phyloP scores from a whole-genome alignment of 768 basidiomycete species.

The Grammothele lineata region DNA sequence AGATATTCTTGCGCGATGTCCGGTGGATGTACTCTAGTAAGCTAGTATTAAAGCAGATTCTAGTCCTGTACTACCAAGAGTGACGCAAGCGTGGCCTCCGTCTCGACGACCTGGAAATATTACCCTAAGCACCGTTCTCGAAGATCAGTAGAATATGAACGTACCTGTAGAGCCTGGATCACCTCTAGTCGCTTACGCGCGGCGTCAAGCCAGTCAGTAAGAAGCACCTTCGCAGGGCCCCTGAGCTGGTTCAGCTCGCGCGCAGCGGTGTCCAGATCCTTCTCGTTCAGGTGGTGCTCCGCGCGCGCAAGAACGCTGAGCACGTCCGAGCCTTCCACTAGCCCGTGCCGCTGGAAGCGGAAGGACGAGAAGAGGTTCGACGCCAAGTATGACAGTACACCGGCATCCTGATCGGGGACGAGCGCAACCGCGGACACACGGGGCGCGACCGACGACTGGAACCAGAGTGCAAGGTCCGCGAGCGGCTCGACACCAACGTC shows the following conservation, averaged over 20 bases:
- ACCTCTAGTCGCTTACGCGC: constrained; percentile 87
- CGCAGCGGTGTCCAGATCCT: constrained; percentile 86
- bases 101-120: constrained; percentile 61
- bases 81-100: constrained; percentile 81
- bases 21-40: constrained; percentile 11
- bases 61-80: constrained; percentile 52
- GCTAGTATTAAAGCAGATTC: constrained; percentile 16
- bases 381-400: constrained; percentile 81
- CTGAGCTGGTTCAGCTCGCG: constrained; percentile 89
- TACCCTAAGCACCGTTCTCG: constrained; percentile 9
- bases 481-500: constrained; percentile 86
- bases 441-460: constrained; percentile 76
- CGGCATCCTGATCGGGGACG: constrained; percentile 88
- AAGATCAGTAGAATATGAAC: neutral
- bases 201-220: constrained; percentile 88
- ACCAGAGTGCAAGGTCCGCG: constrained; percentile 89
- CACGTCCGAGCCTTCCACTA: constrained; percentile 79
- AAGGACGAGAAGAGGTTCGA: constrained; percentile 73
- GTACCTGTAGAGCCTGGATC: constrained; percentile 84
- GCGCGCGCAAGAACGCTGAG: constrained; percentile 84
- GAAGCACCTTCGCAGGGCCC: constrained; percentile 70
- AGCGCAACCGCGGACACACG: constrained; percentile 86
- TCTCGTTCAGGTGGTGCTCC: constrained; percentile 85
- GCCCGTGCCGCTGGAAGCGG: constrained; percentile 75
- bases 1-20: constrained; percentile 1